Conservation (phyloP, 2,329 filamentous ascomycete genomes). For the Alternaria brassicicola region DNA sequence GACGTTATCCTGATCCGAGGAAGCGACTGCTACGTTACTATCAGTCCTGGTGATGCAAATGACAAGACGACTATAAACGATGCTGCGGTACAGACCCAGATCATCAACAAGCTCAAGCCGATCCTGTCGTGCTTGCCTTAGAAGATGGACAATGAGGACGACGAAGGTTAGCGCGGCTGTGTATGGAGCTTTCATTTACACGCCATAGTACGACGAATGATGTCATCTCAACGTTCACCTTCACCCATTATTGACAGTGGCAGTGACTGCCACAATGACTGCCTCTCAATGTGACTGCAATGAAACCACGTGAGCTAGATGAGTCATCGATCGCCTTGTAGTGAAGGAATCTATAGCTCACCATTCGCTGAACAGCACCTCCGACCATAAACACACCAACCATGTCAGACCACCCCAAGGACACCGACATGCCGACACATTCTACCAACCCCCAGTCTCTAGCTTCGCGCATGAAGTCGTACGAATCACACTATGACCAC, state of each 20-base stretch:
- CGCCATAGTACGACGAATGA: background rate
- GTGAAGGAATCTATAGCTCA: background rate
- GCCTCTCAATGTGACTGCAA: background rate
- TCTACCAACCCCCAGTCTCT: slow-evolving; percentile 15
- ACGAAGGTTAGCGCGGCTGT: background rate
- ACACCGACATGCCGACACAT: background rate
- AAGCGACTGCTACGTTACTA: slow-evolving; percentile 61
- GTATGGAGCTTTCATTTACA: background rate
- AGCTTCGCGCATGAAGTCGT: slow-evolving; percentile 41
- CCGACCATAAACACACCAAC: fast-evolving
- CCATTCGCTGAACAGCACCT: background rate
- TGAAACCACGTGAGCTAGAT: background rate
- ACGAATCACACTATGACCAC: slow-evolving; percentile 37
- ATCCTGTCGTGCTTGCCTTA: slow-evolving; percentile 30
- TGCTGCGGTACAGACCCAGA: slow-evolving; percentile 39
- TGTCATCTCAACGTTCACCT: background rate
- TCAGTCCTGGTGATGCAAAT: slow-evolving; percentile 66
- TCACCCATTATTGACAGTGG: background rate
- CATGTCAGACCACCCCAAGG: background rate
- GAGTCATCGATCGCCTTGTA: background rate
- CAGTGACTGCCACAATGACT: background rate
- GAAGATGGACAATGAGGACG: background rate
- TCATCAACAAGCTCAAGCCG: slow-evolving; percentile 35
- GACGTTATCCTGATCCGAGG: slow-evolving; percentile 58
- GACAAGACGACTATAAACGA: slow-evolving; percentile 66